Conservation (phyloP, 352 stramenopile species). For the Globisporangium spiculum region DNA sequence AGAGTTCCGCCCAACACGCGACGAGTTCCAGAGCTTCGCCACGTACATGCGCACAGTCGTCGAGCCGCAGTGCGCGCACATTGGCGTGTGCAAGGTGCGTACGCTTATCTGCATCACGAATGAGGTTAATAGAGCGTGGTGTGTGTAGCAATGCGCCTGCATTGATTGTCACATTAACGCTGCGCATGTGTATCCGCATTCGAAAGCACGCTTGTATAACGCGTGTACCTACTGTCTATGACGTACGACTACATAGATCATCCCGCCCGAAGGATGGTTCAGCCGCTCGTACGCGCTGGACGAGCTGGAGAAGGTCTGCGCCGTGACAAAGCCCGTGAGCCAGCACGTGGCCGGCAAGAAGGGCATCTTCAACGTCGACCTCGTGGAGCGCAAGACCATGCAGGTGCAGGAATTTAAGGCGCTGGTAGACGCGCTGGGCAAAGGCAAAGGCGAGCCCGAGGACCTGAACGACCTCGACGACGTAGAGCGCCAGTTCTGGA, state of each 20-base stretch:
- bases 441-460: slow-evolving; percentile 26
- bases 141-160: background rate
- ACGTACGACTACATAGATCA: slow-evolving; percentile 30
- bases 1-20: slow-evolving; percentile 78
- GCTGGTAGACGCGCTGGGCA: slow-evolving; percentile 33
- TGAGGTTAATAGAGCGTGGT: background rate
- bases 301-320: slow-evolving; percentile 31
- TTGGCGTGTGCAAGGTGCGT: slow-evolving; percentile 89
- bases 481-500: slow-evolving; percentile 88
- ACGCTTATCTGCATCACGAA: background rate
- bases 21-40: slow-evolving; percentile 85
- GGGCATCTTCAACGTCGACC: slow-evolving; percentile 88
- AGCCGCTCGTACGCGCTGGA: slow-evolving; percentile 59
- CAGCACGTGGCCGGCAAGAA: slow-evolving; percentile 89
- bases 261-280: slow-evolving; percentile 80
- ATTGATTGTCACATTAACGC: background rate
- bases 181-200: background rate
- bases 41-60: slow-evolving; percentile 84
- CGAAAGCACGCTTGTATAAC: background rate
- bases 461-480: slow-evolving; percentile 32
- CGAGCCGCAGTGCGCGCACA: slow-evolving; percentile 64
- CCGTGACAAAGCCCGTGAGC: slow-evolving; percentile 61
- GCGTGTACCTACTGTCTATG: background rate
- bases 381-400: slow-evolving; percentile 84
- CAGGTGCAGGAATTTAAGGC: slow-evolving; percentile 55